These are phyloP conservation scores for Ascochyta lentis DNA, from an alignment of 2,329 filamentous ascomycete genomes.

Conservation along the genomic window DNA sequence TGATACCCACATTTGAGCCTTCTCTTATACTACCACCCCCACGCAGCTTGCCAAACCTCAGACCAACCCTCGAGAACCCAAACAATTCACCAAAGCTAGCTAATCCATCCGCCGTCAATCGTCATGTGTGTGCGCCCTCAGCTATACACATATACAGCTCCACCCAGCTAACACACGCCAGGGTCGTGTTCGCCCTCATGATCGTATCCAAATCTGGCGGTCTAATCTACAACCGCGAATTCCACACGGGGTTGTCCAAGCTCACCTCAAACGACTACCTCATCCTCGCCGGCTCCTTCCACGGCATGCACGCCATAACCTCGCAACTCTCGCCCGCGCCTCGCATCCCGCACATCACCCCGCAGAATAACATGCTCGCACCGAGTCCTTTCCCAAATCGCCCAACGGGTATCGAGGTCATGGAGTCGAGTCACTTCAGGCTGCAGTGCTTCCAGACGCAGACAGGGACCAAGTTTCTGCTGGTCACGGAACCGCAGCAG, in stretches of 20 bases:
- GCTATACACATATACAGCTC: not conserved
- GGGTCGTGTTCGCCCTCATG: constrained; percentile 94
- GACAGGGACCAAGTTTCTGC: constrained; percentile 92
- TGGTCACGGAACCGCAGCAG: constrained; percentile 92
- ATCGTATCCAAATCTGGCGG: constrained; percentile 99
- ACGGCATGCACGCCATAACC: constrained; percentile 75
- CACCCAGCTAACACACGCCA: constrained; percentile 50
- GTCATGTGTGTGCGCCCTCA: constrained; percentile 20
- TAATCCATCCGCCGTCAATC: not conserved
- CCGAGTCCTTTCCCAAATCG: constrained; percentile 44
- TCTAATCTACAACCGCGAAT: constrained; percentile 93
- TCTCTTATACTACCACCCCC: not conserved
- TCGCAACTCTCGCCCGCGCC: constrained; percentile 48
- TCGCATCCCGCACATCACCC: constrained; percentile 31
- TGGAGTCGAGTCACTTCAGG: constrained; percentile 93
- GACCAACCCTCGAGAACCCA: no score
- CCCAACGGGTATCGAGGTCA: constrained; percentile 83
- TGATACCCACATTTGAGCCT: not conserved
- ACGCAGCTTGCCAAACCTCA: no score
- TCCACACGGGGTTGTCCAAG: constrained; percentile 84
- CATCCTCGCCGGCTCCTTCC: constrained; percentile 95
- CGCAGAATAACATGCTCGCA: constrained; percentile 26
- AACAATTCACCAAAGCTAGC: no score
- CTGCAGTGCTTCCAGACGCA: constrained; percentile 95
- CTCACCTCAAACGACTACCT: constrained; percentile 96